Conservation (phyloP, 352 stramenopile species). For the Halophytophthora batemanensis region DNA sequence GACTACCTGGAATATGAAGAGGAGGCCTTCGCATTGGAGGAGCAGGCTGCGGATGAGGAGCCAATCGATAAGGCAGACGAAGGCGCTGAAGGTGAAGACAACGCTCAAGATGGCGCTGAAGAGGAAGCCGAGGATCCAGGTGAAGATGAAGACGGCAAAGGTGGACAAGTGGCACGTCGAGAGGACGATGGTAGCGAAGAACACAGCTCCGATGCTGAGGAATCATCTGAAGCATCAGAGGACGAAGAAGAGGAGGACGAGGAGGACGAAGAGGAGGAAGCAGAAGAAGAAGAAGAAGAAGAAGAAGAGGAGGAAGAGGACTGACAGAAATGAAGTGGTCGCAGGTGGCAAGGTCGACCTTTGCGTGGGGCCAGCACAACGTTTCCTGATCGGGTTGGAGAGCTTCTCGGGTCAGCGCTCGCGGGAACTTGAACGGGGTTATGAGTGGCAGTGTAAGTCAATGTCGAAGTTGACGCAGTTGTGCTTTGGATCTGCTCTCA, state of each 20-base stretch:
- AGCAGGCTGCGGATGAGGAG: conserved; percentile 3
- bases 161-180: conserved; percentile 8
- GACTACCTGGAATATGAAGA: conserved; percentile 70
- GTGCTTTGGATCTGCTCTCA: too few species aligned
- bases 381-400: too few species aligned
- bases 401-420: too few species aligned
- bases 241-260: conserved; percentile 10
- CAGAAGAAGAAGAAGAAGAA: conserved; percentile 4
- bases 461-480: too few species aligned
- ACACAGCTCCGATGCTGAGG: conserved; percentile 5
- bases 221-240: conserved; percentile 1
- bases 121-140: conserved; percentile 18
- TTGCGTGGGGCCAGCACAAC: too few species aligned
- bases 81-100: not conserved
- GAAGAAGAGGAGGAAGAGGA: too few species aligned
- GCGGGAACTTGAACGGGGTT: too few species aligned
- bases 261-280: conserved; percentile 11
- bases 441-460: too few species aligned
- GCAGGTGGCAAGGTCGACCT: too few species aligned
- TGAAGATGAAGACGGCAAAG: conserved; percentile 25
- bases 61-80: conserved; percentile 1
- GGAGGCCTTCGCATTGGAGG: conserved; percentile 7
- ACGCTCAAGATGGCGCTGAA: conserved; percentile 8
- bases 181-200: conserved; percentile 15
- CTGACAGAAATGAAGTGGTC: too few species aligned